A percentile compares a stretch with the other conserved stretches of the same genome.
These are phyloP conservation scores for Venturia oleaginea DNA, from an alignment of 2,329 filamentous ascomycete species.

Conservation along the genomic window DNA sequence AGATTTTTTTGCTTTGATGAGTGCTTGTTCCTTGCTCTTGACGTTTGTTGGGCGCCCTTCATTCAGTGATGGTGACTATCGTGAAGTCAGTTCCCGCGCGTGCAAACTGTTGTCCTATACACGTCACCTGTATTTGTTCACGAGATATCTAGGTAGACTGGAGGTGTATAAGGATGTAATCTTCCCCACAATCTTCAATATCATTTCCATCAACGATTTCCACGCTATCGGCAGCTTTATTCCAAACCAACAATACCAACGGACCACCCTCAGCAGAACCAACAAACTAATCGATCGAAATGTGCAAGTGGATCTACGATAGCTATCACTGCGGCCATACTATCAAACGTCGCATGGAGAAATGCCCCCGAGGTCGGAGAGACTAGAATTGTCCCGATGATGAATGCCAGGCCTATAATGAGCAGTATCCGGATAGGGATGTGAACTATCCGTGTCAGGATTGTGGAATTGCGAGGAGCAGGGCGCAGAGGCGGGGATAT, in stretches of 20 bases:
- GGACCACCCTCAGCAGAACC: background rate
- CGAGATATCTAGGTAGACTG: background rate
- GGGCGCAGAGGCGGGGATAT: background rate
- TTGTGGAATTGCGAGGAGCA: background rate
- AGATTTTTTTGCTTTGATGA: background rate
- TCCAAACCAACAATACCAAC: background rate
- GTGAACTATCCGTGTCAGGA: background rate
- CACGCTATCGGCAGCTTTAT: background rate
- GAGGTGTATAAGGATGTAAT: background rate
- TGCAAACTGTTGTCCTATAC: background rate
- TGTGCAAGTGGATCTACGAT: background rate
- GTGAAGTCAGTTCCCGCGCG: background rate
- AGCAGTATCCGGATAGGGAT: background rate
- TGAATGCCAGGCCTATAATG: background rate
- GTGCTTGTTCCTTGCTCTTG: background rate
- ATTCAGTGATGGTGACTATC: background rate
- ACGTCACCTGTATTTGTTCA: background rate
- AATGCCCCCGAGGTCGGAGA: background rate
- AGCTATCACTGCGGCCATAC: background rate
- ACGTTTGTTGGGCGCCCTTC: background rate
- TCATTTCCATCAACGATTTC: background rate
- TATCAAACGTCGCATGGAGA: background rate
- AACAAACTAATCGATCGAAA: background rate
- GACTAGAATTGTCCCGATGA: background rate
- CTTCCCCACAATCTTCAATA: background rate